Evolutionary conservation across 2,329 filamentous ascomycete species (phyloP).

Genomic region (Trichoderma gracile): DNA sequence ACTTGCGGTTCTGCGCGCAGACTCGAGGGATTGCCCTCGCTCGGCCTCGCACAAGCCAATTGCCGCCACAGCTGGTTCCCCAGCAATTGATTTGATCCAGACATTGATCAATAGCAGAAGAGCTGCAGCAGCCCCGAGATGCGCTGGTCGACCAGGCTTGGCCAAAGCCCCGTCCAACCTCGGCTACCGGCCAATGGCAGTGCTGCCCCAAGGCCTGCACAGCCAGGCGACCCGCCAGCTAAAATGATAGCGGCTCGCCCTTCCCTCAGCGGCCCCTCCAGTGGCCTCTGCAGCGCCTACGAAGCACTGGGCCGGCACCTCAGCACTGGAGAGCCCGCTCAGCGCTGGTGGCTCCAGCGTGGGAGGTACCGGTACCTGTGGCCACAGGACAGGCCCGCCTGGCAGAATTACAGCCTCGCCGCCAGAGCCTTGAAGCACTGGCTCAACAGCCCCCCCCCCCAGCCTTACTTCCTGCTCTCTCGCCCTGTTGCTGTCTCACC

Average conservation of each 20-base stretch:
- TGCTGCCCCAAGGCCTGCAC: slow-evolving; percentile 28
- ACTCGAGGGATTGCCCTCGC: too few species aligned
- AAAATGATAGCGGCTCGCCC: slow-evolving; percentile 23
- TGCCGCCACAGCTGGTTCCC: not conserved
- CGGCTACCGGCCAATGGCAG: slow-evolving; percentile 36
- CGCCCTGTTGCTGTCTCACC: slow-evolving; percentile 32
- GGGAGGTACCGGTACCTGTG: not conserved
- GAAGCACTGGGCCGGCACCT: not conserved
- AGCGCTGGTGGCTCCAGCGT: not conserved
- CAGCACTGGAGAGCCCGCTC: not conserved
- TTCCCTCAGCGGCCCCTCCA: slow-evolving; percentile 9
- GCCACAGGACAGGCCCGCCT: not conserved
- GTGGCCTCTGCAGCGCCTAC: not conserved
- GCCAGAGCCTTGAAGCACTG: slow-evolving; percentile 20
- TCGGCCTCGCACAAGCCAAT: not conserved
- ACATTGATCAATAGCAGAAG: not conserved
- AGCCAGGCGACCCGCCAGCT: slow-evolving; percentile 23
- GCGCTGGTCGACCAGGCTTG: slow-evolving; percentile 8
- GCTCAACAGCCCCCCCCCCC: slow-evolving; percentile 9
- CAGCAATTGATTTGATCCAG: too few species aligned
- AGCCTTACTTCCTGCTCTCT: slow-evolving; percentile 29
- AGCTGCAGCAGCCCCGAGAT: not conserved
- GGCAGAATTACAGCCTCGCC: slow-evolving; percentile 24
- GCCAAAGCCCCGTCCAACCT: slow-evolving; percentile 25
- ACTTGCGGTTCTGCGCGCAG: not conserved